Conservation (phyloP, 2,329 filamentous ascomycete species). For the Rhinocladiella mackenziei region DNA sequence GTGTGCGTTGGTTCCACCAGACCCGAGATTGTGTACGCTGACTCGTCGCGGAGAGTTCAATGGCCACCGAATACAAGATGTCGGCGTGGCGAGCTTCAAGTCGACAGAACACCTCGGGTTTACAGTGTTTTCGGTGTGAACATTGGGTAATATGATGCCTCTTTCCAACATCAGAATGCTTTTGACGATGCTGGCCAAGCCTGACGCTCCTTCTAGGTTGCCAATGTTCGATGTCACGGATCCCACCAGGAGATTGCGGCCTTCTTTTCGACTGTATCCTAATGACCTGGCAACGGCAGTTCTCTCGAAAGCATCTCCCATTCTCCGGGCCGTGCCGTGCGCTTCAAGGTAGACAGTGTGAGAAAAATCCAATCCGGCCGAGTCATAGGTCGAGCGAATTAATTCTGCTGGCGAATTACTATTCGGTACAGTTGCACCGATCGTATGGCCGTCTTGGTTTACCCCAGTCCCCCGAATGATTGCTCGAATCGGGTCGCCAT, state of each 20-base stretch:
- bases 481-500: constrained; percentile 8
- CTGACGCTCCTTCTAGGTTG: constrained; percentile 33
- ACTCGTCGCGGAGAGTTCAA: constrained; percentile 25
- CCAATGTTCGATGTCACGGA: constrained; percentile 34
- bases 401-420: constrained; percentile 3
- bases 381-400: constrained; percentile 4
- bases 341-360: constrained; percentile 29
- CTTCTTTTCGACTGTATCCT: not conserved
- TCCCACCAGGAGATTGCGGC: constrained; percentile 16
- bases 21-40: constrained; percentile 37
- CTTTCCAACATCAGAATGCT: constrained; percentile 31
- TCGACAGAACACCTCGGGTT: not conserved
- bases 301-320: constrained; percentile 29
- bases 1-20: constrained; percentile 39
- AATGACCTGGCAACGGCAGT: constrained; percentile 17
- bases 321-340: constrained; percentile 31
- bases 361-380: constrained; percentile 27
- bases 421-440: constrained; percentile 3
- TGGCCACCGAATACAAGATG: constrained; percentile 7
- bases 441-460: constrained; percentile 8
- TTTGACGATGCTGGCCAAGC: constrained; percentile 33
- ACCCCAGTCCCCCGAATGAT: constrained; percentile 3
- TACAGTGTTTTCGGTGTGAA: not conserved
- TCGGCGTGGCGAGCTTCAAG: not conserved
- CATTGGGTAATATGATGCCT: constrained; percentile 28